Evolutionary conservation across 805 yeast genomes (phyloP), one percentile per base, ranked within the genome.

Genomic region (Clavispora fructus): DNA sequence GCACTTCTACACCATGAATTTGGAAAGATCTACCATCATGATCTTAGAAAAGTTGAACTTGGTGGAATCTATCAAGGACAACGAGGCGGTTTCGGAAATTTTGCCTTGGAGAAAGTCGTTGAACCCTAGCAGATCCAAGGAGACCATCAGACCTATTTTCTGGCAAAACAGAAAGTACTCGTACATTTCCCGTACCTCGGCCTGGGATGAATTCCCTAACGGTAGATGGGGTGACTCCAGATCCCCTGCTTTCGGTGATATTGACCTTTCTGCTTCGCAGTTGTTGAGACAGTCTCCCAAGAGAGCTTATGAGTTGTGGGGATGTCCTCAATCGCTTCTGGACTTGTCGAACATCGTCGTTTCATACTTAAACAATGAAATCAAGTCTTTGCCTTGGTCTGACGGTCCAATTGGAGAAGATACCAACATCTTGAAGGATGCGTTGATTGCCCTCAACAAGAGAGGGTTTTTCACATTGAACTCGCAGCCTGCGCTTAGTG

Each of bases 201-300:
- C 85, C 47, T 94, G 99, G 90, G 99, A 94, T 68, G 99, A 94
- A 65, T 94, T 92, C 61, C 99, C 99, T 43, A 94, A 92, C 65
- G 99, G 99, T 50, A 78, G 99, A 70, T 94, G 97, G 91, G 99
- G 99, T 59, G 97, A 94, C 64, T 87, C 97, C 3, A 76, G 96
- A 49, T 94, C 98, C 38, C 99, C 99, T 5, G 98, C 98, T 1
- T 91, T 86, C 68, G 96, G 96, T 58, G 95, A 87, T 53, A 75
- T 90, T 47, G 96, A 88, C 62, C 75, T 86, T 44, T 83, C 83
- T 55, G 94, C 92, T 17, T 79, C 89, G 31, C 82, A 85, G 25
- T 72, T 90, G 59, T 79, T 91, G 56, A 80, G 96, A 65, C 96
- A 89, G 64, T 80, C 91, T 2, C 83, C 88, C 4, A 82, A 83